phyloP scores from a whole-genome alignment of 2,329 filamentous ascomycete species.

The Trichoderma koningiopsis region DNA sequence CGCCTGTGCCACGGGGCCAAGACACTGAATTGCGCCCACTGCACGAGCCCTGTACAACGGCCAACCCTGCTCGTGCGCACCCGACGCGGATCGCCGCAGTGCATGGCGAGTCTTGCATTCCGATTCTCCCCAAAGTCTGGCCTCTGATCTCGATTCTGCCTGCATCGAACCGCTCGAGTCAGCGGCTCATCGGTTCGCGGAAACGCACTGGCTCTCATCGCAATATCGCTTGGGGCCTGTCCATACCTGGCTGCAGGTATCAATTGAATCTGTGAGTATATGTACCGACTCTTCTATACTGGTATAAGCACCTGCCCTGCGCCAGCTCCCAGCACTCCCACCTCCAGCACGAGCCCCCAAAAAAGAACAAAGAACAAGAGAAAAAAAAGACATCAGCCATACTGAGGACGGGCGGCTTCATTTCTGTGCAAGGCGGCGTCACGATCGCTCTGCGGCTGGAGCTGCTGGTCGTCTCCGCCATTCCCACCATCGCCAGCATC shows the following conservation, averaged over 20 bases:
- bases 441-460: constrained; percentile 22
- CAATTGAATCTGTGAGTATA: not conserved
- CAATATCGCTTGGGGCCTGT: not conserved
- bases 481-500: constrained; percentile 21
- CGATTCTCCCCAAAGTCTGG: constrained; percentile 15
- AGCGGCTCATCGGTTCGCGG: not conserved
- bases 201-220: not conserved
- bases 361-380: not conserved
- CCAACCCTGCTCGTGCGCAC: constrained; percentile 15
- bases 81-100: constrained; percentile 17
- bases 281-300: not conserved
- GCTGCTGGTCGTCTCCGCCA: constrained; percentile 20
- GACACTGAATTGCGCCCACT: not conserved
- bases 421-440: constrained; percentile 12
- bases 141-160: constrained; percentile 1
- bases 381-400: not conserved
- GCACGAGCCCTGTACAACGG: not conserved
- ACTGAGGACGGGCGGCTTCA: not conserved
- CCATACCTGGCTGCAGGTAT: not conserved
- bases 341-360: not conserved
- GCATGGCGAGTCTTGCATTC: constrained; percentile 20
- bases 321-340: not conserved
- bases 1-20: constrained; percentile 6
- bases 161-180: constrained; percentile 19
- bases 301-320: not conserved